Base-by-base conservation (phyloP, 495 filamentous ascomycete species). In the Evernia prunastri region DNA sequence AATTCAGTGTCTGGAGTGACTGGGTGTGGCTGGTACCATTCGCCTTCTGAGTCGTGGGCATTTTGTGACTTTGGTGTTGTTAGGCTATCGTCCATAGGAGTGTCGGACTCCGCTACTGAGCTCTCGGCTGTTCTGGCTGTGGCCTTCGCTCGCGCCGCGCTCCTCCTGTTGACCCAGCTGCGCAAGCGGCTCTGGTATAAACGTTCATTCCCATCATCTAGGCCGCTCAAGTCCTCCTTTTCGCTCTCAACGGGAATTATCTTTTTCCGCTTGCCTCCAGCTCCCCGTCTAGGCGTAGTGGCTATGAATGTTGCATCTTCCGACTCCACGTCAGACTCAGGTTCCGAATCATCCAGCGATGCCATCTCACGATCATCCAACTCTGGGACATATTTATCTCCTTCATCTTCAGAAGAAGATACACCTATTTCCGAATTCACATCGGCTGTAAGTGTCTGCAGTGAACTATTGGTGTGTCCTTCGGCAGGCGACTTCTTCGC, bases 171-270 rank as follows among this genome's bases (percentile, higher is more conserved):
- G 7, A 85, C 80, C 94, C 94, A 98, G 40, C 81, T 82, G 42
- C 81, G 78, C 23, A 97, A 74, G 58, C 94, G 82, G n/a, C 72
- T 72, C 72, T 92, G 89, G 71, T 95, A 98, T 10, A 91, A 77
- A 8, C 79, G 78, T 74, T 97, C 94, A 61, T 96, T 90, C 0
- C 94, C 94, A 73, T 98, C 94, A 72, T 98, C 94, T 54, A 96
- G 80, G 12, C 86, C 84, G 57, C 83, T 84, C 40, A 96, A 71
- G 73, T 92, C 89, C 64, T 91, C 81, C 40, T 81, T 74, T 33
- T 81, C 80, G 25, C 58, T 69, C 68, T 80, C 75, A 18, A 70
- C 11, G 33, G 61, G 61, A 68, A 77, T 75, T 66, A 80, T 79
- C 36, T 73, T 71, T 63, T 72, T 78, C 74, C 67, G 67, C 64